Conservation (phyloP, 2,329 filamentous ascomycete species). For the Ceratocystiopsis sp. region DNA sequence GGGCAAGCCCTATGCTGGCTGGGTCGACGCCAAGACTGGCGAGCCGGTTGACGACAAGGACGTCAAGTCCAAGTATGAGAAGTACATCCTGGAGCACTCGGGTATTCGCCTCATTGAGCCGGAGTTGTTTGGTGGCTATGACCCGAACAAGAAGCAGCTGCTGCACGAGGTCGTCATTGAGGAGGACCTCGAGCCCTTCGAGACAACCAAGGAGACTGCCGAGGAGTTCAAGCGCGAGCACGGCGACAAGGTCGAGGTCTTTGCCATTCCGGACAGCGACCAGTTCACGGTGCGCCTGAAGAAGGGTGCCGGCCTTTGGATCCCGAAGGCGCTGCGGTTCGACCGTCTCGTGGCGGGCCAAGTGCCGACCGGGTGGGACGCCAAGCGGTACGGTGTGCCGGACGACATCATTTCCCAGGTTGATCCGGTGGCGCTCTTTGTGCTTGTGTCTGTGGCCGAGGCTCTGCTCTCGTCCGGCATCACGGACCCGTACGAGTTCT, state of each 20-base stretch:
- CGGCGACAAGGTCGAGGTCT: constrained; percentile 93
- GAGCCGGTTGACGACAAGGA: constrained; percentile 98
- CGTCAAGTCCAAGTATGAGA: constrained; percentile 94
- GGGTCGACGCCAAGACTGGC: constrained; percentile 86
- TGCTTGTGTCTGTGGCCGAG: constrained; percentile 86
- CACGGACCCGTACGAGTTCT: constrained; percentile 98
- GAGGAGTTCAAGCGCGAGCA: constrained; percentile 96
- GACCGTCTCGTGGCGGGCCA: constrained; percentile 95
- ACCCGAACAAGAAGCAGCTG: constrained; percentile 96
- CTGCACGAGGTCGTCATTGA: constrained; percentile 96
- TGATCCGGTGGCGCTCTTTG: constrained; percentile 87
- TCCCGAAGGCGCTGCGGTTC: constrained; percentile 93
- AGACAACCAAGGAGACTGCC: constrained; percentile 91
- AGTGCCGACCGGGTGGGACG: constrained; percentile 92
- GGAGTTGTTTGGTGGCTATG: constrained; percentile 90
- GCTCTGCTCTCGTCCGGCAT: constrained; percentile 84
- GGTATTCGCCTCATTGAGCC: constrained; percentile 97
- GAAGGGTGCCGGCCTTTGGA: constrained; percentile 88
- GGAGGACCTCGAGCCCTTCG: constrained; percentile 92
- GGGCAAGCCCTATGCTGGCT: constrained; percentile 90
- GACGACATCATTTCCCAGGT: constrained; percentile 97
- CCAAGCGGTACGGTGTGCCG: constrained; percentile 87
- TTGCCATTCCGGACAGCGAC: constrained; percentile 83
- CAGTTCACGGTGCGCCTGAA: constrained; percentile 89
- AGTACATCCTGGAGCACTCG: constrained; percentile 86